Base-by-base conservation (phyloP, 2,329 filamentous ascomycete genomes). In the Epichloe coenophiala region DNA sequence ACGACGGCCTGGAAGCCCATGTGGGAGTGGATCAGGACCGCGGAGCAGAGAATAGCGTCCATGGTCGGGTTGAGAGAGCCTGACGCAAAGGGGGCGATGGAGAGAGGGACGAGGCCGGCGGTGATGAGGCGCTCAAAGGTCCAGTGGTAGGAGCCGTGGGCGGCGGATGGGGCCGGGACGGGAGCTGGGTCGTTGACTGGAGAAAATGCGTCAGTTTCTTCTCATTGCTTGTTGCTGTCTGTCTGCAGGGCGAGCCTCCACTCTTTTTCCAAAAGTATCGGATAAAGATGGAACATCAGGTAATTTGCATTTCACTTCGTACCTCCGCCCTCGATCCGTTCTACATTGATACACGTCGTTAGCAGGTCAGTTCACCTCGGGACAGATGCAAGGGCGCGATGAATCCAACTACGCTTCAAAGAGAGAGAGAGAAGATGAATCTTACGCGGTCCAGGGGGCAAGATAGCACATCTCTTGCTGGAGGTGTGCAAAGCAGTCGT, bases 141-240 rank as follows among this genome's bases (percentile, higher is more conserved):
- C 93, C 93, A 98, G 79, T 98, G 93, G 76, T 97, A 98, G 69
- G 86, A 94, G 61, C 93, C 93, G 72, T 98, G 88, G 51, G 81
- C 74, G 41, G 91, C 82, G 59, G 78, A 80, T 49, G 87, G 71
- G 21, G 78, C 65, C 44, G 89, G 90, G 23, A 95, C 70, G 39
- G 80, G 80, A 35, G 80, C 86, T 51, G 93, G 80, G 63, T 97
- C 90, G 72, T 98, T 98, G 65, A 90, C 88, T 85, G 62, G 37
- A 40, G 2, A 38, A 9, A 19, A n/a, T 17, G 39, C 31, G 44
- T 55, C 45, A 55, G 52, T 40, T 55, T 8, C 15, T 39, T 27
- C 9, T 13, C 7, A 27, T 36, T 41, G 38, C 17, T 35, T 27
- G 27, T 9, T 9, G 27, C 8, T 31, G 27, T 31, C 27, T 31